Base-by-base conservation (phyloP, 129 eudicot genomes). In the Saposhnikovia divaricata region DNA sequence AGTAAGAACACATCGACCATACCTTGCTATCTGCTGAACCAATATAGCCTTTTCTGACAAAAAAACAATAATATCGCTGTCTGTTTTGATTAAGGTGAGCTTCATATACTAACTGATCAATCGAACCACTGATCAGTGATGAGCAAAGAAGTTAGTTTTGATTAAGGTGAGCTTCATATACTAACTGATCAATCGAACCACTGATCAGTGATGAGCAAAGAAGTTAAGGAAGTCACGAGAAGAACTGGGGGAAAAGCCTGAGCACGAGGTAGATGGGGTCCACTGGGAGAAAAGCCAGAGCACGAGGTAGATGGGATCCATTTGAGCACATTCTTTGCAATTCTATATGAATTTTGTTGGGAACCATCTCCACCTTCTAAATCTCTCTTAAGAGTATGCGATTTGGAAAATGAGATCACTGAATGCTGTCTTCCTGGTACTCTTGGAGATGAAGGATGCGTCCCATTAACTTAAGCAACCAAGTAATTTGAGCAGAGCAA, bases 351-450 rank as follows among this genome's bases (percentile, higher is more conserved):
- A 78, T 80, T 85, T 93, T 0, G 88, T 6, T 25, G 98, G 98
- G 81, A 91, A 48, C 97, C 98, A 78, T 88, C 98, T 3, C 98
- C 98, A 0, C 19, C 27, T 0, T 77, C 81, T 0, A 93, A 85
- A 4, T 88, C 85, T 4, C 89, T 79, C 4, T 75, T n/a, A 10
- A 82, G 89, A 6, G 87, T 86, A 23, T 83, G 57, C 39, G 85
- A 85, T 86, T 93, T 93, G 59, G 45, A 23, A 76, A 93, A 93
- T n/a, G 91, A 85, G 9, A 91, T 85, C 47, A 91, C 95, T 21
- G 97, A 87, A 39, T 93, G 98, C 77, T 89, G 98, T 78, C 89
- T 93, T n/a, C 98, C 98, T 0, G 98, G 97, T 68, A 91, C 91
- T 77, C 78, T 80, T 2, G 97, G 89, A 47, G 88, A 93, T 34